Conservation (phyloP, 2,329 filamentous ascomycete species). For the Penicillium frequentans region DNA sequence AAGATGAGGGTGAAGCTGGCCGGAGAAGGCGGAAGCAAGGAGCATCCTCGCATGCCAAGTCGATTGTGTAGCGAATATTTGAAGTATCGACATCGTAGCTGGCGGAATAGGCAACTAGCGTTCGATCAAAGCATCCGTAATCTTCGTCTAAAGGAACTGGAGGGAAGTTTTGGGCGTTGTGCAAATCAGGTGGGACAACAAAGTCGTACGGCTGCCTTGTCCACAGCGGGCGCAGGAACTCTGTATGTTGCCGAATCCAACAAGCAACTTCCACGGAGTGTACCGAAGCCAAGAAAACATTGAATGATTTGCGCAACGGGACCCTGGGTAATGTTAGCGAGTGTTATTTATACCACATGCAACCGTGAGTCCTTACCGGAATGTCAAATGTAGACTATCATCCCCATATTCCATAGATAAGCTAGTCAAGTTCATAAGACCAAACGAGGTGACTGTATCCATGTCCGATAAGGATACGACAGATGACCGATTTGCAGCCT, state of each 20-base stretch:
- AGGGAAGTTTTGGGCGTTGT: constrained; percentile 50
- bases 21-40: constrained; percentile 65
- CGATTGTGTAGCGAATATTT: constrained; percentile 65
- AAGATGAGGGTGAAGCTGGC: constrained; percentile 40
- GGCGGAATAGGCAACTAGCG: constrained; percentile 67
- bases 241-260: constrained; percentile 60
- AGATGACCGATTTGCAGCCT: constrained; percentile 54
- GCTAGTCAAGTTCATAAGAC: constrained; percentile 62
- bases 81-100: constrained; percentile 67
- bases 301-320: constrained; percentile 56
- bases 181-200: constrained; percentile 57
- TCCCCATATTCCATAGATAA: constrained; percentile 62
- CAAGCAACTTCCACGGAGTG: constrained; percentile 65
- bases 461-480: constrained; percentile 55
- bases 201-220: constrained; percentile 63
- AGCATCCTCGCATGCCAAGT: constrained; percentile 63
- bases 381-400: constrained; percentile 66
- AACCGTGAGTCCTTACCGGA: constrained; percentile 45
- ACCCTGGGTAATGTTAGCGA: constrained; percentile 33
- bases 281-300: constrained; percentile 63
- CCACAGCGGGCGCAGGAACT: constrained; percentile 66
- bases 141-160: constrained; percentile 56
- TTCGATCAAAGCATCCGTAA: constrained; percentile 65
- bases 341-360: not conserved
- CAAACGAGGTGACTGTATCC: constrained; percentile 56